phyloP scores from a whole-genome alignment of 2,329 filamentous ascomycete species.

The Keithomyces neogunnii region DNA sequence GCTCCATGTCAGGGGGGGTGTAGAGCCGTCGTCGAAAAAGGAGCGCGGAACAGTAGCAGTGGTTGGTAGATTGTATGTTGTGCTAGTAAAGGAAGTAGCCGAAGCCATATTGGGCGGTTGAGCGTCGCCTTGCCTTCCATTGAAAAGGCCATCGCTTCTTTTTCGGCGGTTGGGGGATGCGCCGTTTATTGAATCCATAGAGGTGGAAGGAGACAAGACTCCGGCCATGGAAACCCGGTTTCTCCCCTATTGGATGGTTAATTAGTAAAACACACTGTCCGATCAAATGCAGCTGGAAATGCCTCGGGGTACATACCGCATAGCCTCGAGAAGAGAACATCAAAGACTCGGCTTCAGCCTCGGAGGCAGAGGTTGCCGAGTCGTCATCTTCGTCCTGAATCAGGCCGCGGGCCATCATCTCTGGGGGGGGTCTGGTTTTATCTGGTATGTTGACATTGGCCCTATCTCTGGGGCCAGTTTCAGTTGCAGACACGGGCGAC shows the following conservation, averaged over 20 bases:
- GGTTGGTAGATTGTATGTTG: conserved; percentile 47
- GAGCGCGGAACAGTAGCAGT: conserved; percentile 62
- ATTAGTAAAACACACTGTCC: not conserved
- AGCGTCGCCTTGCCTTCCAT: conserved; percentile 27
- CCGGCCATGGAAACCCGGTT: conserved; percentile 60
- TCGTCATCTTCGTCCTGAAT: conserved; percentile 85
- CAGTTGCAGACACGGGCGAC: conserved; percentile 70
- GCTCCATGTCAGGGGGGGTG: conserved; percentile 78
- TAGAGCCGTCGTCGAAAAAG: conserved; percentile 84
- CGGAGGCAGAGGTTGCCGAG: conserved; percentile 74
- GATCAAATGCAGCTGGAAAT: not conserved
- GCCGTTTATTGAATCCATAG: conserved; percentile 82
- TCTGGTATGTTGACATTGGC: conserved; percentile 85
- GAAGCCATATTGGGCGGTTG: conserved; percentile 45
- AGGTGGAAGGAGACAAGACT: conserved; percentile 75
- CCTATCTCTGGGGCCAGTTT: conserved; percentile 79
- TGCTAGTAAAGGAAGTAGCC: conserved; percentile 54
- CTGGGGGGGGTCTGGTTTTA: conserved; percentile 78
- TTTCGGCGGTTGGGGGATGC: conserved; percentile 50
- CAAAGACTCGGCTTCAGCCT: conserved; percentile 66
- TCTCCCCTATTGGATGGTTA: conserved; percentile 34
- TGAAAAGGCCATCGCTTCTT: conserved; percentile 47
- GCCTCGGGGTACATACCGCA: conserved; percentile 40
- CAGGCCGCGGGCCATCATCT: conserved; percentile 79
- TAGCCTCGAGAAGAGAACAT: conserved; percentile 62